Evolutionary conservation across 495 filamentous ascomycete genomes (phyloP), one percentile per base, ranked within the genome.

Genomic region (Neurospora tetrasperma): DNA sequence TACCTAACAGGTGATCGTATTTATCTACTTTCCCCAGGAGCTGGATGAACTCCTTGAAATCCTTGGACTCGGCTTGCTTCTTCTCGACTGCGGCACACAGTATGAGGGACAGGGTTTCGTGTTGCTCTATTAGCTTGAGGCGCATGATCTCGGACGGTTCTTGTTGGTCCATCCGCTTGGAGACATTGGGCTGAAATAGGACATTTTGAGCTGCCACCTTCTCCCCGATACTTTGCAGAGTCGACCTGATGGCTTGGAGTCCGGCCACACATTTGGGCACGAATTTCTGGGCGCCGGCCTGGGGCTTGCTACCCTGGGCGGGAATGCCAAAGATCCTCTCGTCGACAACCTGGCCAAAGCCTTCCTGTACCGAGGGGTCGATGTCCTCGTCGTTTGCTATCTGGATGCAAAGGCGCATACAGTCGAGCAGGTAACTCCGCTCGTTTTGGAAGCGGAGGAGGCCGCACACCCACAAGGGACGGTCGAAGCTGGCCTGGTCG

Each of bases 361-460:
- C 72, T 6, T 81, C 80, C 75, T 81, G 79, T 35, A 84, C 48
- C 18, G 80, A 77, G 71, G 80, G 77, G 69, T 83, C 78, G 70
- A 81, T 69, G 0, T 82, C 75, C 12, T 85, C 84, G 72, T 93
- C 88, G 20, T 87, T 84, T 72, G 89, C 86, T 69, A 90, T 85
- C 79, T 90, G 87, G 71, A 94, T 83, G 38, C 92, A 85, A 27
- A 97, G 83, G 71, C 94, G 90, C 75, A 98, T 82, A 76, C 92
- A 95, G 78, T 96, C 91, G 35, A 98, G 87, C 10, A 97, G 77
- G 78, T 89, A 92, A 72, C 89, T 89, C 73, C 94, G 89, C 72
- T 90, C 87, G 74, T 92, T 86, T 77, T 99, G 96, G 81, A 96
- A 98, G 71, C 88, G 87, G 77, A 98, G 90, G 71, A 97, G 85